Percentiles rank a stretch among this genome's conserved stretches.
Evolutionary conservation across 2,329 filamentous ascomycete species (phyloP).

Genomic region (Cercospora janseana): DNA sequence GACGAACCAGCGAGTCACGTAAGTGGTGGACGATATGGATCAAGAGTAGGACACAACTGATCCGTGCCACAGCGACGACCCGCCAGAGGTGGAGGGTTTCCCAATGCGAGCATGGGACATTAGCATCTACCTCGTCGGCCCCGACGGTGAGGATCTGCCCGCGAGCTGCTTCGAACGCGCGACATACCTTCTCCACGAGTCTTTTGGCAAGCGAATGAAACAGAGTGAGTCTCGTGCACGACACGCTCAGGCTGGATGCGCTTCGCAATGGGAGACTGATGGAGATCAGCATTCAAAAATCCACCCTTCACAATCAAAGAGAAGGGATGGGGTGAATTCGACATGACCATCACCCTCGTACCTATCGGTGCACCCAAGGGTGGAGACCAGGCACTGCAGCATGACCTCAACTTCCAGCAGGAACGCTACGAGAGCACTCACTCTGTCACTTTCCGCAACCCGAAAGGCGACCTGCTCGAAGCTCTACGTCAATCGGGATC

Average conservation of each 20-base stretch:
- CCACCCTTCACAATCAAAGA: conserved; percentile 87
- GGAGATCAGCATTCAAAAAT: conserved; percentile 63
- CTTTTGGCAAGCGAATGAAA: conserved; percentile 75
- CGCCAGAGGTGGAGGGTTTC: conserved; percentile 78
- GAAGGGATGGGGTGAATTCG: conserved; percentile 98
- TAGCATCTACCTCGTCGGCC: conserved; percentile 78
- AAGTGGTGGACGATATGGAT: conserved; percentile 41
- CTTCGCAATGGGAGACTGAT: conserved; percentile 9
- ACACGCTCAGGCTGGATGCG: too few relatives aligned
- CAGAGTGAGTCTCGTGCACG: conserved; percentile 49
- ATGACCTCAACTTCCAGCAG: conserved; percentile 89
- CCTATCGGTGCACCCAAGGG: conserved; percentile 72
- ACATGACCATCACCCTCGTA: conserved; percentile 82
- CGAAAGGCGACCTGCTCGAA: conserved; percentile 78
- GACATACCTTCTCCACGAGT: conserved; percentile 88
- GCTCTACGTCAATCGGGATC: conserved; percentile 79
- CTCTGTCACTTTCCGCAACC: conserved; percentile 83
- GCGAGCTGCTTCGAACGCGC: conserved; percentile 89
- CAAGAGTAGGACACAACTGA: conserved; percentile 19
- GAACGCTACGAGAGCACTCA: conserved; percentile 81
- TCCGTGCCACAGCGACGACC: conserved; percentile 61
- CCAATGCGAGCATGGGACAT: conserved; percentile 93
- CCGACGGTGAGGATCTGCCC: conserved; percentile 77
- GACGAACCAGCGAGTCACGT: conserved; percentile 88
- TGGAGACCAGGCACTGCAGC: conserved; percentile 72